Evolutionary conservation across 2,329 filamentous ascomycete species (phyloP).

Genomic region (Aspergillus fumigatiaffinis): DNA sequence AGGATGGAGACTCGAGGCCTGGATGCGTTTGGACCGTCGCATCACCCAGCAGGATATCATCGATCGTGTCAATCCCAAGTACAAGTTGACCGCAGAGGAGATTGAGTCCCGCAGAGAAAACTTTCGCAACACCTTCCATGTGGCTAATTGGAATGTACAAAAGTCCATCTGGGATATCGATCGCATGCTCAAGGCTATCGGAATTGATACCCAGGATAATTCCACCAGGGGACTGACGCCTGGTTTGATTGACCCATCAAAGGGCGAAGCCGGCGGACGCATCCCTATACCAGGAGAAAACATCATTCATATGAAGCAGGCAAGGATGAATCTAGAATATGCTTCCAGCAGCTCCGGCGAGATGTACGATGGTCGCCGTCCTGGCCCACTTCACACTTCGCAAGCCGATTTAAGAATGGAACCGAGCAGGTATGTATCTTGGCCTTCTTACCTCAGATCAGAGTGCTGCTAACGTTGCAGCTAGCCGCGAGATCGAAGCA

Average conservation of each 20-base stretch:
- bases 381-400: neutral
- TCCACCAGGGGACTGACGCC: conserved; percentile 16
- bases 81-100: neutral
- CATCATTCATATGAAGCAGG: neutral
- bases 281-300: conserved; percentile 5
- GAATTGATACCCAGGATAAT: conserved; percentile 9
- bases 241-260: conserved; percentile 11
- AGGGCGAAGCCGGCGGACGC: conserved; percentile 13
- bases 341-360: neutral
- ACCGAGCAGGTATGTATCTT: neutral
- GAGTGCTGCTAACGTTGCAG: neutral
- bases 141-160: conserved; percentile 12
- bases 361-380: neutral
- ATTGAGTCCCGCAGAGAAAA: conserved; percentile 10
- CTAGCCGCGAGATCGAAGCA: neutral
- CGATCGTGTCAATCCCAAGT: conserved; percentile 17
- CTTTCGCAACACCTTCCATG: conserved; percentile 11
- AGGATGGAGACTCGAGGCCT: conserved; percentile 24
- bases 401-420: neutral
- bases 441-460: neutral
- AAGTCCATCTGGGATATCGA: conserved; percentile 5
- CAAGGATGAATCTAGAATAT: neutral
- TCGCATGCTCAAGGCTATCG: neutral
- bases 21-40: conserved; percentile 21
- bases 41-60: conserved; percentile 21